Evolutionary conservation across 805 yeast genomes (phyloP), one percentile per base, ranked within the genome.

Genomic region (Grigorovia yakushimaensis): DNA sequence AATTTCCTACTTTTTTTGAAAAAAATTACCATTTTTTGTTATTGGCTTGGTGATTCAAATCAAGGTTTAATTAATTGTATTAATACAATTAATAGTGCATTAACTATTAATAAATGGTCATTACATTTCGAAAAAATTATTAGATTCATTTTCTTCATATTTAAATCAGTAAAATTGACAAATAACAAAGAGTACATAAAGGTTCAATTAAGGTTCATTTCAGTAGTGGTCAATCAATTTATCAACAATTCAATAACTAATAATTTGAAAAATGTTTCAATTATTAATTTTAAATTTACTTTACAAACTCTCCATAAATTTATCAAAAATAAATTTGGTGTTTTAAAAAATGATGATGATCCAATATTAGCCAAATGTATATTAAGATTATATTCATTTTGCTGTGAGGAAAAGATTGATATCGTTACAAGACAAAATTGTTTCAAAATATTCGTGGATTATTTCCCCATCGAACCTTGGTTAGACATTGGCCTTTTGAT

Each of bases 81-180:
- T 9, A 47, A 50, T 6, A 41, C 52, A 17, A 37, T 51, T 19
- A 54, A 58, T 38, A 53, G 63, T 15, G 42, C 54, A 6, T 37
- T 53, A 22, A 58, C 53, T 1, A 24, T 50, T 6, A 54, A 51
- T 41, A 47, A 30, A 18, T 62, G 65, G 64, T 55, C 57, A 41
- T 47, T 55, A 9, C 44, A 47, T 24, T 60, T 60, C 22, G 61
- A 61, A 44, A 56, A 57, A 42, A 36, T 58, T 1, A 49, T 62
- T 21, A 47, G 68, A 44, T 49, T 60, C 38, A 50, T 57, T 3
- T 41, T 55, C 19, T 64, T 56, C 43, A 48, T 62, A 5, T 55
- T 61, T 23, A 50, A 53, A 22, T 56, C 65, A 1, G 42, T 54
- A 24, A 33, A 33, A 15, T 15, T 33, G 17, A 33, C 11, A 15